Percentiles rank a stretch among this genome's conserved stretches.
Conservation (phyloP, 208 protist genomes). For the Blechomonas ayalai region DNA sequence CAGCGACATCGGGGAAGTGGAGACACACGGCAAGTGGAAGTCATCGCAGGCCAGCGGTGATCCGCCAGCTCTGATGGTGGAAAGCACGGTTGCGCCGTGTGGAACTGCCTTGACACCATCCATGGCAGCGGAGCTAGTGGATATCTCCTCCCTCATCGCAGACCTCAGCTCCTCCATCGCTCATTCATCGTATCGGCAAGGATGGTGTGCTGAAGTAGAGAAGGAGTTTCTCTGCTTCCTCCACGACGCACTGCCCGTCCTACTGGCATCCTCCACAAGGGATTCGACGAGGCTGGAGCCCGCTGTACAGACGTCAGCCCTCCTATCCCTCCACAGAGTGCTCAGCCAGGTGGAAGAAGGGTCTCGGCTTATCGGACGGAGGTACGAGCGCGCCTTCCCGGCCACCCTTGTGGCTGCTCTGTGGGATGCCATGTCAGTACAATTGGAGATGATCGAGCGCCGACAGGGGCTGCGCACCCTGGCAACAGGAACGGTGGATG, state of each 20-base stretch:
- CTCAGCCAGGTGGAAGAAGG: conserved; percentile 8
- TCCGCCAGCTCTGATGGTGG: no score
- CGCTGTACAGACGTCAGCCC: conserved; percentile 1
- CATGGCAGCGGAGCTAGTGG: no score
- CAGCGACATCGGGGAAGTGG: no score
- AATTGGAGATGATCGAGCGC: background rate
- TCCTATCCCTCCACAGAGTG: conserved; percentile 3
- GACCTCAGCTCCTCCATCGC: no score
- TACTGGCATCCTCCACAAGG: background rate
- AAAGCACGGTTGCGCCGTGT: no score
- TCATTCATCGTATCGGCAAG: no score
- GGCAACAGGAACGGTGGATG: background rate
- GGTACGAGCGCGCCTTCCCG: conserved; percentile 39
- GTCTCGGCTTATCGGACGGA: conserved; percentile 18
- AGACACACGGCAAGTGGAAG: no score
- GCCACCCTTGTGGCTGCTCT: conserved; percentile 36
- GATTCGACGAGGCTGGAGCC: background rate
- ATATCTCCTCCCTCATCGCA: no score
- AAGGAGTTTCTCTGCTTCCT: conserved; percentile 5
- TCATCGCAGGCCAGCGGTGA: no score
- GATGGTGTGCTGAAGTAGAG: no score
- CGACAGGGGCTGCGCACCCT: background rate
- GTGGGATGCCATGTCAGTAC: conserved; percentile 22
- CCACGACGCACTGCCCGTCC: conserved; percentile 7
- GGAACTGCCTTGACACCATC: no score